Conservation (phyloP, 768 basidiomycete species). For the Erythrobasidium yunnanense region DNA sequence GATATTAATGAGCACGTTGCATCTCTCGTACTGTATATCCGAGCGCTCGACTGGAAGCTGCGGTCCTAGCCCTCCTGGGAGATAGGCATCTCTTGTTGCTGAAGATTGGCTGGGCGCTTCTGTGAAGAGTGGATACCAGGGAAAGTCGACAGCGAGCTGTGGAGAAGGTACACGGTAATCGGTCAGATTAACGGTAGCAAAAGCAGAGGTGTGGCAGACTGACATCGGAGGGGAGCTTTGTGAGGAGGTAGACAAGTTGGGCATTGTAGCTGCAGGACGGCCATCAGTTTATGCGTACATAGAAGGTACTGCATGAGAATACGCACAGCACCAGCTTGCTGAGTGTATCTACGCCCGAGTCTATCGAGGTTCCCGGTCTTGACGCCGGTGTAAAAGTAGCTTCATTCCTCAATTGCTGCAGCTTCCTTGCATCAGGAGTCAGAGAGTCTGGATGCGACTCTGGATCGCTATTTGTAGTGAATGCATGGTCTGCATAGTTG, state of each 20-base stretch:
- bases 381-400: background rate
- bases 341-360: background rate
- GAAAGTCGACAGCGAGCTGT: slow-evolving; percentile 40
- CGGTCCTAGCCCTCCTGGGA: slow-evolving; percentile 52
- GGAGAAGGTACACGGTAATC: background rate
- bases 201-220: slow-evolving; percentile 40
- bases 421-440: slow-evolving; percentile 11
- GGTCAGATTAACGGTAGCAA: background rate
- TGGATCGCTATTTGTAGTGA: slow-evolving; percentile 6
- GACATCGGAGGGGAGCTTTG: slow-evolving; percentile 74
- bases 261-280: slow-evolving; percentile 64
- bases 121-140: slow-evolving; percentile 32
- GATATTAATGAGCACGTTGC: slow-evolving; percentile 69
- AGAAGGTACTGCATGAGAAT: background rate
- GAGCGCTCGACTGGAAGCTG: slow-evolving; percentile 54
- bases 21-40: slow-evolving; percentile 72
- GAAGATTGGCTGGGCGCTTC: slow-evolving; percentile 48
- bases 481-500: slow-evolving; percentile 6
- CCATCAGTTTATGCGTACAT: background rate
- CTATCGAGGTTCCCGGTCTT: background rate
- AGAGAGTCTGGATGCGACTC: slow-evolving; percentile 27
- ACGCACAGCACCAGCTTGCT: slow-evolving; percentile 21
- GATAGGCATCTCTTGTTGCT: slow-evolving; percentile 59
- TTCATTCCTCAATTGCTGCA: slow-evolving; percentile 18
- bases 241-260: slow-evolving; percentile 68